phyloP scores from a whole-genome alignment of 2,329 filamentous ascomycete species.

The Epichloe sibirici region DNA sequence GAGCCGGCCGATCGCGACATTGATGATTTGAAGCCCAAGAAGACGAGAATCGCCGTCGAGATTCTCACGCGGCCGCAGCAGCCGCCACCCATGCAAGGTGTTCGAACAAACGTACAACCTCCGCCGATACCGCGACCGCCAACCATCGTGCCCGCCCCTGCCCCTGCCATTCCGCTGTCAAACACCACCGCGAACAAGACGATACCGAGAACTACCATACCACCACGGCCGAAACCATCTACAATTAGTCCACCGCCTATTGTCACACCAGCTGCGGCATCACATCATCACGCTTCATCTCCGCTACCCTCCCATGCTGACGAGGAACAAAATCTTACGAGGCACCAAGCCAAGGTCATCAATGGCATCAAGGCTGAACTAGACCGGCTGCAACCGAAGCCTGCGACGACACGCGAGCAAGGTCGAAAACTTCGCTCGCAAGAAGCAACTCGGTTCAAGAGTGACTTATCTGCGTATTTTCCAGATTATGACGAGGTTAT shows the following conservation, averaged over 20 bases:
- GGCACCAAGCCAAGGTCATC: constrained; percentile 44
- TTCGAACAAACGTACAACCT: constrained; percentile 12
- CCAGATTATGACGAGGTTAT: constrained; percentile 91
- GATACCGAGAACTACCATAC: neutral
- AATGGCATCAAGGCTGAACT: constrained; percentile 52
- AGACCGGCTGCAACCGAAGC: constrained; percentile 39
- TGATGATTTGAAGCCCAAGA: constrained; percentile 35
- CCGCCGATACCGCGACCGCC: constrained; percentile 16
- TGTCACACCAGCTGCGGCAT: constrained; percentile 1
- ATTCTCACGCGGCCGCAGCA: constrained; percentile 24
- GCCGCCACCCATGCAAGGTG: constrained; percentile 16
- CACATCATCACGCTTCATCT: constrained; percentile 4
- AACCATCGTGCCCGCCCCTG: constrained; percentile 8
- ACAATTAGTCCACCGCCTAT: constrained; percentile 1
- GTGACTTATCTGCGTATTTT: constrained; percentile 83
- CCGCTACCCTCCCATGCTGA: constrained; percentile 10
- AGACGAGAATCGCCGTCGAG: constrained; percentile 39
- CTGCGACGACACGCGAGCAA: constrained; percentile 40
- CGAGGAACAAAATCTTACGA: constrained; percentile 26
- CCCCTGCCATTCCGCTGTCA: constrained; percentile 4
- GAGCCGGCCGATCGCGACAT: constrained; percentile 32
- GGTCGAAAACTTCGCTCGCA: constrained; percentile 75
- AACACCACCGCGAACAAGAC: constrained; percentile 4
- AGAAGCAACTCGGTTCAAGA: constrained; percentile 77
- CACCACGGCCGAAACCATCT: neutral